Base-by-base conservation (phyloP, 805 yeast species). In the Wickerhamomyces pijperi region DNA sequence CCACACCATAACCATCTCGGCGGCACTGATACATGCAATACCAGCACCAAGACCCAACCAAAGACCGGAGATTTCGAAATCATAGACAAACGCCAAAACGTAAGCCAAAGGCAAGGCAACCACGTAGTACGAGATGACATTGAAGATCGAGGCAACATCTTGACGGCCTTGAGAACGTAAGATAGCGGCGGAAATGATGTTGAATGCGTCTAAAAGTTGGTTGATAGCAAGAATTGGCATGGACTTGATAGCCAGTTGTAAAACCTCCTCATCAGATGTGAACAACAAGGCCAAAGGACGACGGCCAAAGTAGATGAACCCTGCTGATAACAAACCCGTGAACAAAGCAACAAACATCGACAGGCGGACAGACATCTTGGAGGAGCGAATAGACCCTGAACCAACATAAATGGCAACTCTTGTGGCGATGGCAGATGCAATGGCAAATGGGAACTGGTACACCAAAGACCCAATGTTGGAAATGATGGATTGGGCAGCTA, bases 41-140 rank as follows among this genome's bases (percentile, higher is more conserved):
- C 87, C 94, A 35, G 70, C 52, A 8, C 82, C 87, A 45, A 78
- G 64, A 1, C 90, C 90, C 2, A 74, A 44, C 94, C 94, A 84
- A 36, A 84, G 58, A 0, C 94, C 94, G 9, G 61, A 55, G 18
- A 83, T 58, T 34, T 70, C 66, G 46, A 71, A 51, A 18, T 65
- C 65, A 14, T 60, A 58, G 8, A 56, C 51, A 48, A 74, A 74
- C 13, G 84, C 75, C n/a, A 82, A 60, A 15, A 70, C 48, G 23
- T 76, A 60, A 0, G 85, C 82, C 29, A 78, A 46, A 0, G 94
- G 94, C 32, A 82, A 63, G 1, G 85, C 88, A 44, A 81, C 60
- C 3, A 70, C 66, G 55, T 84, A 84, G 58, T 84, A 84, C 0
- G 79, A 72, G n/a, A 80, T 52, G 35, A 84, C 63, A 49, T 82